These are phyloP conservation scores for Barnettozyma salicaria DNA, from an alignment of 805 yeast genomes.

Conservation along the genomic window DNA sequence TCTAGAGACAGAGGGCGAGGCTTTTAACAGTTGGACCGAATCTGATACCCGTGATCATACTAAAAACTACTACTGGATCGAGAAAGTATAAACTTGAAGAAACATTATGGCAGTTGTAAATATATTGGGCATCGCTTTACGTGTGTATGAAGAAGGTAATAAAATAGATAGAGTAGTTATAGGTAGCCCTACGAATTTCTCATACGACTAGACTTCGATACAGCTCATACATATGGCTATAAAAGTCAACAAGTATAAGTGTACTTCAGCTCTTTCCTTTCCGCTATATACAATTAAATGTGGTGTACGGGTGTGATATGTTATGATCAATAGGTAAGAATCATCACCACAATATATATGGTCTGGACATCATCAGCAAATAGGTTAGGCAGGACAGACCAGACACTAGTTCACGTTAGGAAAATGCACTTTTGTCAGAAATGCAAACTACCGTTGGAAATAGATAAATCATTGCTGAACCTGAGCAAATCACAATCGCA, in stretches of 20 bases:
- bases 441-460: constrained; percentile 51
- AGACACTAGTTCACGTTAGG: background rate
- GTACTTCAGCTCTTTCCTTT: no score
- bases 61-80: constrained; percentile 26
- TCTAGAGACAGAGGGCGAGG: constrained; percentile 21
- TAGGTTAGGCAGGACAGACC: background rate
- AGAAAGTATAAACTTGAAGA: constrained; percentile 20
- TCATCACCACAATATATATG: no score
- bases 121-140: no score
- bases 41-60: constrained; percentile 19
- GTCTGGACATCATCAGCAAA: background rate
- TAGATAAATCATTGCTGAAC: constrained; percentile 50
- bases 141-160: no score
- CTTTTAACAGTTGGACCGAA: constrained; percentile 19
- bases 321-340: constrained; percentile 1
- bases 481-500: constrained; percentile 51
- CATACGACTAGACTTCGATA: no score
- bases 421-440: constrained; percentile 44
- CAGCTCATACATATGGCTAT: no score
- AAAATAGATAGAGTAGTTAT: no score
- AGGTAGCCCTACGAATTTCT: no score
- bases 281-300: background rate
- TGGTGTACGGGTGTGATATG: constrained; percentile 21
- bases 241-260: no score
- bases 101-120: background rate